These are phyloP conservation scores for Lagenidium sp. DNA, from an alignment of 352 stramenopile genomes.

Conservation along the genomic window DNA sequence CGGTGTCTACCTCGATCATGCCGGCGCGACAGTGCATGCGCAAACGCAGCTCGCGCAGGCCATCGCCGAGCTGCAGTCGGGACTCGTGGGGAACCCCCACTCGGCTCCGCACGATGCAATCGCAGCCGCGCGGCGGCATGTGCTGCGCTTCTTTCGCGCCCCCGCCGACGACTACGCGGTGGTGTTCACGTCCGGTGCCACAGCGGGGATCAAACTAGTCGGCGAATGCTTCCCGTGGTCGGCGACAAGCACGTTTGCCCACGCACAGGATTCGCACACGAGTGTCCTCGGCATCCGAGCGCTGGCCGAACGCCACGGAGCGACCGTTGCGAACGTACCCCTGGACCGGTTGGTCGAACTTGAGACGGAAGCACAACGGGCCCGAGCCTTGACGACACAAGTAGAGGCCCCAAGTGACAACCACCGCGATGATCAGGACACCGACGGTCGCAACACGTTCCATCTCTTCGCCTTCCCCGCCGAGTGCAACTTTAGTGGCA, in stretches of 20 bases:
- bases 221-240: constrained; percentile 78
- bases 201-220: constrained; percentile 69
- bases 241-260: constrained; percentile 32
- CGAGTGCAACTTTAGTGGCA: constrained; percentile 75
- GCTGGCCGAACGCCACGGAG: constrained; percentile 22
- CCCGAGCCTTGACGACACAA: too few species aligned
- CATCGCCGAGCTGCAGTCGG: constrained; percentile 34
- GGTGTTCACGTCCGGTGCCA: constrained; percentile 82
- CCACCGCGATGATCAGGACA: neutral
- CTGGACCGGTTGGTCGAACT: constrained; percentile 22
- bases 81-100: constrained; percentile 62
- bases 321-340: constrained; percentile 19
- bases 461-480: constrained; percentile 59
- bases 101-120: constrained; percentile 46
- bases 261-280: constrained; percentile 62
- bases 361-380: too few species aligned
- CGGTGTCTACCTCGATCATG: constrained; percentile 74
- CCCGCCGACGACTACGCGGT: constrained; percentile 64
- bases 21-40: constrained; percentile 72
- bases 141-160: constrained; percentile 63
- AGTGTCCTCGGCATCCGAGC: constrained; percentile 60
- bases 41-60: constrained; percentile 43
- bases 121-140: constrained; percentile 28
- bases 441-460: neutral
- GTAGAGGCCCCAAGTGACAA: too few species aligned